Evolutionary conservation across 305 asterid species (phyloP).

Genomic region (Solanum aculeatissimum): DNA sequence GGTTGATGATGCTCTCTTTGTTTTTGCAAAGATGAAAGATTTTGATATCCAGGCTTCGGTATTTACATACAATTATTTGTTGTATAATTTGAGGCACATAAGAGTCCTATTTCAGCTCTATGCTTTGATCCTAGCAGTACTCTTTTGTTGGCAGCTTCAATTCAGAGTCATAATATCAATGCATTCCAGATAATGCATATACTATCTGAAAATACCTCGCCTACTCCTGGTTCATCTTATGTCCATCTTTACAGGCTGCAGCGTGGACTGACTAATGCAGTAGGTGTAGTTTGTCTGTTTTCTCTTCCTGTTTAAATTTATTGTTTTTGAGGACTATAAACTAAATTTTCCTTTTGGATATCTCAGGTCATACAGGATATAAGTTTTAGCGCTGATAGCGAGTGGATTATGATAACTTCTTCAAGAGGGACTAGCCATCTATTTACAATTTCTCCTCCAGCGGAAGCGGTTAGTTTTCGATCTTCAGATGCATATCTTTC

Average conservation of each 20-base stretch:
- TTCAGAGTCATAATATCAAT: constrained; percentile 86
- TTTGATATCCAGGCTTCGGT: constrained; percentile 43
- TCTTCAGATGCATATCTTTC: constrained; percentile 28
- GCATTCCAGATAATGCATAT: constrained; percentile 65
- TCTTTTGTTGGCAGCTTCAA: constrained; percentile 82
- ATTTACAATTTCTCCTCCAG: constrained; percentile 65
- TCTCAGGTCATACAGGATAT: constrained; percentile 86
- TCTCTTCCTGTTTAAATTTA: background rate
- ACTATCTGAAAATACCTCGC: constrained; percentile 21
- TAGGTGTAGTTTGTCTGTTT: constrained; percentile 28
- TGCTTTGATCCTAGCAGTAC: constrained; percentile 89
- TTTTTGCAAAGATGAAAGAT: constrained; percentile 61
- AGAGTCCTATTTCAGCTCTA: constrained; percentile 70
- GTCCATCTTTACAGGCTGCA: constrained; percentile 79
- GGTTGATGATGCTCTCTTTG: constrained; percentile 62
- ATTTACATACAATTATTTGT: constrained; percentile 48
- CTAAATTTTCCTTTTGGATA: background rate
- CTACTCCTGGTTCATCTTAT: constrained; percentile 37
- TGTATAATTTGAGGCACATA: constrained; percentile 48
- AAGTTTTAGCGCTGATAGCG: constrained; percentile 77
- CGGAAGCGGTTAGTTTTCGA: constrained; percentile 36
- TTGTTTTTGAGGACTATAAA: background rate
- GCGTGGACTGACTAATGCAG: constrained; percentile 88
- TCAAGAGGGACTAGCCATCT: constrained; percentile 93
- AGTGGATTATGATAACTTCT: constrained; percentile 74